These are phyloP conservation scores for Apiospora pterosperma DNA, from an alignment of 2,329 filamentous ascomycete species.

Conservation along the genomic window DNA sequence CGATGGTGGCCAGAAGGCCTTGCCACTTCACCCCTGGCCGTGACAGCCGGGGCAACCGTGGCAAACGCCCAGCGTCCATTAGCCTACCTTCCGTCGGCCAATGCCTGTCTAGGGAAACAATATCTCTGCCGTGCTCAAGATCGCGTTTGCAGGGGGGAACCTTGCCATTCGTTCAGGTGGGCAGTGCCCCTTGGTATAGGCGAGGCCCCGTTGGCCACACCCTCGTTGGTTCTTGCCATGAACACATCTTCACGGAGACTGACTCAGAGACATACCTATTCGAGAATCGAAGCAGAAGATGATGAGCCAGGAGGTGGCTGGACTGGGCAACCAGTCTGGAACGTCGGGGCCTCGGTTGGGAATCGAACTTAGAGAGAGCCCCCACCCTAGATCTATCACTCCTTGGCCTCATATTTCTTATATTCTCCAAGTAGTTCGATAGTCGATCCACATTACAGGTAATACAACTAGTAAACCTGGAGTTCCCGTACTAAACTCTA, in stretches of 20 bases:
- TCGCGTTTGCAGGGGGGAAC: neutral
- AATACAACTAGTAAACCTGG: neutral
- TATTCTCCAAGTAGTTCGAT: neutral
- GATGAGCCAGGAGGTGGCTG: neutral
- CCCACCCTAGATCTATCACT: neutral
- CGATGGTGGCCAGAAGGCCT: neutral
- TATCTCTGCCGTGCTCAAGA: neutral
- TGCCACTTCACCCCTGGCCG: neutral
- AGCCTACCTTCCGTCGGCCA: neutral
- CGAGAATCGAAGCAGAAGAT: neutral
- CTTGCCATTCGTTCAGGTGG: neutral
- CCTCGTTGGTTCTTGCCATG: neutral
- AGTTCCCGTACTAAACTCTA: neutral
- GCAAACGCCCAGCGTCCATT: neutral
- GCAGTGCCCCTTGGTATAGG: neutral
- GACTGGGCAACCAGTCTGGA: neutral
- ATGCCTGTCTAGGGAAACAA: neutral
- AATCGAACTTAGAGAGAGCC: neutral
- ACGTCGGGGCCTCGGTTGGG: neutral
- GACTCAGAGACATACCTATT: neutral
- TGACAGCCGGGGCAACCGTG: neutral
- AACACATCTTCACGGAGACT: neutral
- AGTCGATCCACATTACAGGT: neutral
- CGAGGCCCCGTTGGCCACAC: neutral
- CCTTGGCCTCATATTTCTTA: neutral